Conservation (phyloP, 2,329 filamentous ascomycete genomes). For the Kalaharituber pfeilii region DNA sequence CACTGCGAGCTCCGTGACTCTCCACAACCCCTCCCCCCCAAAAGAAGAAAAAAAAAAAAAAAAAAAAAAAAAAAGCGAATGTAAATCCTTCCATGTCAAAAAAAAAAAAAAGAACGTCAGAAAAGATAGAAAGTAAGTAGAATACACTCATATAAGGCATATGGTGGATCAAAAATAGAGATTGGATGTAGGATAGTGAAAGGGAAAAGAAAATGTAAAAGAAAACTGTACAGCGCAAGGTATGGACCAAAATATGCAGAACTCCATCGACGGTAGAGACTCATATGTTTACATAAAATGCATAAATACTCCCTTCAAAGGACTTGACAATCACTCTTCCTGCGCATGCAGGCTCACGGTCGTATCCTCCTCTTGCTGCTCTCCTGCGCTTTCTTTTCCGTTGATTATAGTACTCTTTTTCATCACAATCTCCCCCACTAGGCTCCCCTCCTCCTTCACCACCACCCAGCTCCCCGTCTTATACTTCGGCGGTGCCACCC, state of each 20-base stretch:
- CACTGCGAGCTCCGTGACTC: no score
- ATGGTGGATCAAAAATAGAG: not conserved
- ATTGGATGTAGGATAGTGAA: not conserved
- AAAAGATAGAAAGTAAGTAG: not conserved
- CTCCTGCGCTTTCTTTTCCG: not conserved
- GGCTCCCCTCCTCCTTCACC: conserved; percentile 45
- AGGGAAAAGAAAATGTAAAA: not conserved
- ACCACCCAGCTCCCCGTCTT: conserved; percentile 60
- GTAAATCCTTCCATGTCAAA: not conserved
- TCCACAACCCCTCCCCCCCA: no score
- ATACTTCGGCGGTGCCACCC: conserved; percentile 40
- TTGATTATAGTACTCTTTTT: conserved; percentile 6
- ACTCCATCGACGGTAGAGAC: no score
- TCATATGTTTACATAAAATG: no score
- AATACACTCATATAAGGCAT: not conserved
- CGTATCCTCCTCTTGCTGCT: not conserved
- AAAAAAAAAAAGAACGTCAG: not conserved
- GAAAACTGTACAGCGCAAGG: no score
- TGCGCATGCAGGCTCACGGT: no score
- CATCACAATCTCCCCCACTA: conserved; percentile 32
- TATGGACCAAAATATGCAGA: no score
- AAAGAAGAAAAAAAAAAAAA: not conserved
- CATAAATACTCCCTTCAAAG: no score
- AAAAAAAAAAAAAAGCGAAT: not conserved
- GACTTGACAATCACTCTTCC: no score